Conservation (phyloP, 208 protist genomes). For the Acanthamoeba comandoni region DNA sequence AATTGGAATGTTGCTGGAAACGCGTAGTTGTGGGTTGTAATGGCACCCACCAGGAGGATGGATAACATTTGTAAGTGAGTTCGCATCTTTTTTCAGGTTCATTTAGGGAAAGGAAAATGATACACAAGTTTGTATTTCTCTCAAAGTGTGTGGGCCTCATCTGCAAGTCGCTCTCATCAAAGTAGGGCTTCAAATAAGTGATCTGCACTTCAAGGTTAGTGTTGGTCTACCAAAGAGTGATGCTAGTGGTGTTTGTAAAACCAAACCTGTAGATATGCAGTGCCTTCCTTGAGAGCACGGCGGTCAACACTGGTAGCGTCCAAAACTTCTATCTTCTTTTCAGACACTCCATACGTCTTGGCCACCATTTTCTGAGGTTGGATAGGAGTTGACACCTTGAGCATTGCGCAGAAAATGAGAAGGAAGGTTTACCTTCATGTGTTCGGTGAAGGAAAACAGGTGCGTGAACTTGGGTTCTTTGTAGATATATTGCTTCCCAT, state of each 20-base stretch:
- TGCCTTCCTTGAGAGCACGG: conserved; percentile 3
- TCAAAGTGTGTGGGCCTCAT: conserved; percentile 24
- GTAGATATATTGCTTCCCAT: conserved; percentile 85
- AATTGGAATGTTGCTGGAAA: conserved; percentile 31
- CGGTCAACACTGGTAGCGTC: conserved; percentile 24
- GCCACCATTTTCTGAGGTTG: no score
- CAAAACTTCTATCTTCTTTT: conserved; percentile 51
- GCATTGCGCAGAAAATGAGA: no score
- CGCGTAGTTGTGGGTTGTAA: no score
- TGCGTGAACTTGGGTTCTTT: conserved; percentile 86
- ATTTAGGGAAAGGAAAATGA: no score
- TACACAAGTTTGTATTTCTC: conserved; percentile 57
- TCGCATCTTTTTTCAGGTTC: no score
- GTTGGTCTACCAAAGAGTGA: neutral
- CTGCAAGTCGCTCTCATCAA: conserved; percentile 9
- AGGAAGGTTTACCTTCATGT: conserved; percentile 70
- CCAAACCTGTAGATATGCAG: neutral
- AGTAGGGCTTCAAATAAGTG: conserved; percentile 60
- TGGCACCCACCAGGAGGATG: no score
- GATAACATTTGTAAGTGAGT: no score
- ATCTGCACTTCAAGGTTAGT: conserved; percentile 65
- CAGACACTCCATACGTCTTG: conserved; percentile 62
- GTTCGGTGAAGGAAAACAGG: conserved; percentile 78
- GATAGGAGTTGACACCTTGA: no score
- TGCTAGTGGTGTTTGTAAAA: conserved; percentile 2